Evolutionary conservation across 805 yeast genomes (phyloP), one percentile per base, ranked within the genome.

Genomic region (Ogataea populi-albae): DNA sequence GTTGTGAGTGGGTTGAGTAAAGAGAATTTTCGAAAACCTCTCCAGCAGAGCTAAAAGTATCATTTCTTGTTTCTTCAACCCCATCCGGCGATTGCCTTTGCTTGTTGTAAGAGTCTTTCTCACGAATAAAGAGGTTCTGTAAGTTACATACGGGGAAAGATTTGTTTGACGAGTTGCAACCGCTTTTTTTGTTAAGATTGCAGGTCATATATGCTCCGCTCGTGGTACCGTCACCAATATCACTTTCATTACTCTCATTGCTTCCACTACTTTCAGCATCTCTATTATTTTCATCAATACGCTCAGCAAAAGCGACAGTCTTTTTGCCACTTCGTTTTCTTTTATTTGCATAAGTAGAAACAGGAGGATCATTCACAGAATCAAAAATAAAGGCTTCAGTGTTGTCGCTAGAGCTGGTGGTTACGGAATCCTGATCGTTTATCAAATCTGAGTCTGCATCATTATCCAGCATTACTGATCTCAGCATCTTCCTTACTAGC

Each of bases 331-430:
- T 30, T n/a, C 23, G 26, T 33, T 24, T 35, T 11, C 33, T 23
- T 21, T 32, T 27, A 26, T 37, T 37, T 14, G 41, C 39, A 17
- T 43, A 43, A 10, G 39, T 27, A 2, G 39, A 28, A 5, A 45
- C 36, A 3, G 45, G 45, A 22, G 47, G 47, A 23, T 43, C 47
- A 10, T 25, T 37, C n/a, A 31, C 17, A 4, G 47, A 43, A 34
- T 40, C 37, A 23, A 29, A 43, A 2, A 39, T 31, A 17, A 24
- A 24, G 7, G 35, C 38, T 23, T 41, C 45, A 8, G 41, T 33
- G 17, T 41, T 35, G 25, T 37, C 30, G 19, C 35, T 32, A 15
- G 30, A 26, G 8, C 31, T 32, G 8, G 43, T 38, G 2, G 45
- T 34, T 4, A 38, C 37, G 3, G 48, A 44, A 19, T 33, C 43